phyloP scores from a whole-genome alignment of 2,329 filamentous ascomycete genomes.

The Fusarium equiseti region DNA sequence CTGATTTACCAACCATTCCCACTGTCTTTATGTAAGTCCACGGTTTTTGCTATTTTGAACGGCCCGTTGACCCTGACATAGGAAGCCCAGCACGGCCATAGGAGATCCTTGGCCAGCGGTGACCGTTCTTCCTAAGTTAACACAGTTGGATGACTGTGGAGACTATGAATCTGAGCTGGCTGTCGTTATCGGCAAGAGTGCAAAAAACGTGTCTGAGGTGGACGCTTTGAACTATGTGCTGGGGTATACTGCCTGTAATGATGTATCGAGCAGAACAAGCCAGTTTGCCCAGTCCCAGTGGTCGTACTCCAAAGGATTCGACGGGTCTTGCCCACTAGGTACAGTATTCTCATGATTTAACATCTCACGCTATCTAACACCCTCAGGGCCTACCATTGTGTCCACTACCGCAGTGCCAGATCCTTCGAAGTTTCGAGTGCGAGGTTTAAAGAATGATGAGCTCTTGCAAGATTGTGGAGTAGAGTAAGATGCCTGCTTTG shows the following conservation, averaged over 20 bases:
- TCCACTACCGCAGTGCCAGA: constrained; percentile 57
- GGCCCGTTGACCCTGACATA: neutral
- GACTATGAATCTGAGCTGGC: neutral
- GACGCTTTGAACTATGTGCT: neutral
- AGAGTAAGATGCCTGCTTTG: constrained; percentile 39
- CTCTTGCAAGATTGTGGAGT: constrained; percentile 61
- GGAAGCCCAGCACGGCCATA: neutral
- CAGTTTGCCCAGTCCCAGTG: constrained; percentile 40
- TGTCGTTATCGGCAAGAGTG: neutral
- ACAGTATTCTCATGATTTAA: neutral
- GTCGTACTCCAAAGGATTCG: constrained; percentile 67
- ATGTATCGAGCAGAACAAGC: constrained; percentile 60
- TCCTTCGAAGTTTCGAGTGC: constrained; percentile 55
- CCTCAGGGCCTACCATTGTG: constrained; percentile 62
- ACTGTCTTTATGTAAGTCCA: neutral
- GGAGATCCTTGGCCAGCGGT: neutral
- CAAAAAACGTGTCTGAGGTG: neutral
- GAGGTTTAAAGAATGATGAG: constrained; percentile 63
- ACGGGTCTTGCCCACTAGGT: neutral
- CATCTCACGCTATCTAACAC: neutral
- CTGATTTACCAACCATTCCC: constrained; percentile 47
- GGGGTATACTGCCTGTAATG: constrained; percentile 61
- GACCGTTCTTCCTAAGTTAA: neutral
- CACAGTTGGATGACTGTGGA: neutral
- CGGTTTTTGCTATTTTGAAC: neutral